Conservation (phyloP, 2,329 filamentous ascomycete genomes). For the Graphilbum ipis-grandicollis region DNA sequence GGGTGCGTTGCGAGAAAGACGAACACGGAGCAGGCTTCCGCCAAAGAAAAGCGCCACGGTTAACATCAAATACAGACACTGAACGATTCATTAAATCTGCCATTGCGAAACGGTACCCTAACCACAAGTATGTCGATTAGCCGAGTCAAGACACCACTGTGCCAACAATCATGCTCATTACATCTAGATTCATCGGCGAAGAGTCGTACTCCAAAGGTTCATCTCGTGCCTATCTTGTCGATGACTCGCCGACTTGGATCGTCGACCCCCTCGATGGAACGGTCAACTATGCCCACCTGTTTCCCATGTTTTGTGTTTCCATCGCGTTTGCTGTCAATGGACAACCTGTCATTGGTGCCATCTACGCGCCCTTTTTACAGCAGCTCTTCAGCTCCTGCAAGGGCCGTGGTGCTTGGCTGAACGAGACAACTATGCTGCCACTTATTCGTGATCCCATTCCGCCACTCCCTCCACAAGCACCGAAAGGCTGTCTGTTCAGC, state of each 20-base stretch:
- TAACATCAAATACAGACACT: conserved; percentile 32
- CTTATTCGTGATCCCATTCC: conserved; percentile 44
- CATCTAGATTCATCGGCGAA: conserved; percentile 53
- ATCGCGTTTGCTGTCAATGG: conserved; percentile 49
- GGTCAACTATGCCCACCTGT: conserved; percentile 66
- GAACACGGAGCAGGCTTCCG: not conserved
- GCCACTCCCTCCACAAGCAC: conserved; percentile 45
- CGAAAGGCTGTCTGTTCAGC: conserved; percentile 51
- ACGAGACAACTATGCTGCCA: conserved; percentile 45
- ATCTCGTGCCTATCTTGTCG: conserved; percentile 51
- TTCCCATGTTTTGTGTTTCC: conserved; percentile 67
- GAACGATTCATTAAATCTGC: conserved; percentile 50
- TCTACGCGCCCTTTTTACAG: conserved; percentile 52
- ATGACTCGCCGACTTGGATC: conserved; percentile 50
- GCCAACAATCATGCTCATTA: not conserved
- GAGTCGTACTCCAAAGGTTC: conserved; percentile 55
- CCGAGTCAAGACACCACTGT: too few relatives aligned
- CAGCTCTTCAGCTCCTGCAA: conserved; percentile 52
- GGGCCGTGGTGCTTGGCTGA: conserved; percentile 52
- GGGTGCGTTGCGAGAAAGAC: conserved; percentile 31
- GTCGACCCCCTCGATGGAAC: conserved; percentile 66
- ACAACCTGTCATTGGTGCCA: conserved; percentile 48
- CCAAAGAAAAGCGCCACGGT: conserved; percentile 4
- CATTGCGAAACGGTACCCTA: conserved; percentile 42
- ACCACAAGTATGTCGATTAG: conserved; percentile 39